phyloP scores from a whole-genome alignment of 306 rosid genomes.

The Rubus parviflorus region DNA sequence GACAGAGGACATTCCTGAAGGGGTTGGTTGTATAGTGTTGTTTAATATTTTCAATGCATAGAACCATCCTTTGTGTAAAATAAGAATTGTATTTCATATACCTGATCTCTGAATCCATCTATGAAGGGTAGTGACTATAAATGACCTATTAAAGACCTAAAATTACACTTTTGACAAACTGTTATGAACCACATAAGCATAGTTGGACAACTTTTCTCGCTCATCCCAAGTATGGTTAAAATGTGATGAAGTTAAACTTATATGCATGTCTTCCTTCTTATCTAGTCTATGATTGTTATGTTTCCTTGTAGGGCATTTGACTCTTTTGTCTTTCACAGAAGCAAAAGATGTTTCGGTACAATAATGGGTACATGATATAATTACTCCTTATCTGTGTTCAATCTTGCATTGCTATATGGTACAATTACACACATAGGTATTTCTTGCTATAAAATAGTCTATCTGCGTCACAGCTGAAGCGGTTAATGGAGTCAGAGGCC shows the following conservation, averaged over 20 bases:
- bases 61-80: background rate
- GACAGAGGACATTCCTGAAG: constrained; percentile 74
- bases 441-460: background rate
- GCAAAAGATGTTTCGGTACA: background rate
- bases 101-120: background rate
- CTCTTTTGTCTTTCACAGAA: background rate
- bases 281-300: background rate
- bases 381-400: background rate
- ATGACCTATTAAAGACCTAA: background rate
- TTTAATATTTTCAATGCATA: background rate
- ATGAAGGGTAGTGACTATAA: background rate
- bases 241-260: background rate
- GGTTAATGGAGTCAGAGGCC: constrained; percentile 79
- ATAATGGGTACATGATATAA: background rate
- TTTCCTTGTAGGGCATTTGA: background rate
- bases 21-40: constrained; percentile 48
- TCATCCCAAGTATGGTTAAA: background rate
- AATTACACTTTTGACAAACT: background rate
- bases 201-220: background rate
- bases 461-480: constrained; percentile 59
- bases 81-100: background rate
- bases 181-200: background rate
- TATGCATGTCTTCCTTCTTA: background rate
- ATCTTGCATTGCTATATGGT: background rate
- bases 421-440: background rate